These are phyloP conservation scores for Micractinium sp. DNA, from an alignment of 139 green algal species.

Conservation along the genomic window DNA sequence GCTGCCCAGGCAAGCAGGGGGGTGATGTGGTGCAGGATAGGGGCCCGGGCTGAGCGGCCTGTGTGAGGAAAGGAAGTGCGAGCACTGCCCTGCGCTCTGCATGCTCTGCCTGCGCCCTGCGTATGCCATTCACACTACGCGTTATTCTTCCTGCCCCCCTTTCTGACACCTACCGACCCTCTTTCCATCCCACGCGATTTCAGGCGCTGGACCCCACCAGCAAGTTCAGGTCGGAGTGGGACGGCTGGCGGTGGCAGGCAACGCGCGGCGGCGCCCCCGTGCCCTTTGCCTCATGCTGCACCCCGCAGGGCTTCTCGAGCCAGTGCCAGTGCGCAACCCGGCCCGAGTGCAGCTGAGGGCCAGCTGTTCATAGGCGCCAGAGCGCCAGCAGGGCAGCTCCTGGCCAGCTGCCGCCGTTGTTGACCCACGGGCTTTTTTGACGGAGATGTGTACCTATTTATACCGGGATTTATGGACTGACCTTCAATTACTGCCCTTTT, in stretches of 20 bases:
- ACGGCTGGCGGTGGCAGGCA: conserved; percentile 71
- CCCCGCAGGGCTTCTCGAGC: conserved; percentile 47
- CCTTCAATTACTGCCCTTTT: too few relatives aligned
- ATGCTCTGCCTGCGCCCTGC: not conserved
- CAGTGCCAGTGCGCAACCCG: conserved; percentile 51
- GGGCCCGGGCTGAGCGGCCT: not conserved
- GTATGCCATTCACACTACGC: too few relatives aligned
- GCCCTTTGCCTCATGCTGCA: conserved; percentile 47
- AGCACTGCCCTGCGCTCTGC: not conserved
- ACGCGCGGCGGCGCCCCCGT: conserved; percentile 30
- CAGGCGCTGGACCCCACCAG: conserved; percentile 69
- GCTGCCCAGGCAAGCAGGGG: conserved; percentile 44
- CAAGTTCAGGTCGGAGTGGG: conserved; percentile 70
- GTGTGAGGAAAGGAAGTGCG: not conserved
- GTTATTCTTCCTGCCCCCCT: too few relatives aligned
- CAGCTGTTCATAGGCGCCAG: not conserved
- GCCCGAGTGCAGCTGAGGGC: not conserved
- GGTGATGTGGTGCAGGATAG: too few relatives aligned
- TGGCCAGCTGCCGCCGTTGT: too few relatives aligned
- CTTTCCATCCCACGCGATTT: too few relatives aligned
- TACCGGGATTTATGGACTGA: too few relatives aligned
- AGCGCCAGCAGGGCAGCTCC: not conserved
- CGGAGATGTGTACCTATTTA: too few relatives aligned
- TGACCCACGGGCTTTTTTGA: too few relatives aligned
- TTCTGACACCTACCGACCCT: too few relatives aligned